Conservation (phyloP, 2,329 filamentous ascomycete species). For the Coleophoma eucalyptorum region DNA sequence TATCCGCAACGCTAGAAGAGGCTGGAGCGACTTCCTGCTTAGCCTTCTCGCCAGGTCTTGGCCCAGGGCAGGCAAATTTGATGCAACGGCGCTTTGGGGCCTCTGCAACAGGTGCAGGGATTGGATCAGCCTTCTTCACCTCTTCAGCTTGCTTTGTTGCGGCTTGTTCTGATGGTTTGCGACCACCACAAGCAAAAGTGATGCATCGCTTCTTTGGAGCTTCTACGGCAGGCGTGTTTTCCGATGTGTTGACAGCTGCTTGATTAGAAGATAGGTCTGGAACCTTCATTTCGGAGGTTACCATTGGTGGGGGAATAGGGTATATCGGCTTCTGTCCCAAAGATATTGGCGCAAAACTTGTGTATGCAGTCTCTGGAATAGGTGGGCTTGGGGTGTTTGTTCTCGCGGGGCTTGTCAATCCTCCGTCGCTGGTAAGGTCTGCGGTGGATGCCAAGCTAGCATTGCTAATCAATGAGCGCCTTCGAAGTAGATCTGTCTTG, state of each 20-base stretch:
- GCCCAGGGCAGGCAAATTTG: constrained; percentile 70
- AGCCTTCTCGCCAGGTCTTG: constrained; percentile 37
- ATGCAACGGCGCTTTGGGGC: constrained; percentile 55
- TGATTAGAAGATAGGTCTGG: constrained; percentile 2
- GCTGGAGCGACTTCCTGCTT: constrained; percentile 1
- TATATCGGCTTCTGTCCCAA: constrained; percentile 14
- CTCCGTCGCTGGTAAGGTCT: constrained; percentile 92
- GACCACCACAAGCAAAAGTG: constrained; percentile 76
- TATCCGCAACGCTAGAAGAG: neutral
- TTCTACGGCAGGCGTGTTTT: constrained; percentile 46
- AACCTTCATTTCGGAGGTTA: constrained; percentile 7
- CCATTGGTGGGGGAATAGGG: constrained; percentile 7
- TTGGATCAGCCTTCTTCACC: constrained; percentile 22
- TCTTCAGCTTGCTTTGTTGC: constrained; percentile 32
- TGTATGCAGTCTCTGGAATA: constrained; percentile 53
- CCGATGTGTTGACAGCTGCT: constrained; percentile 24
- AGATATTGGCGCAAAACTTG: constrained; percentile 28
- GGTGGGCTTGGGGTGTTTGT: constrained; percentile 87
- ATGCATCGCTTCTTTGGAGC: constrained; percentile 83
- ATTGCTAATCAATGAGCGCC: constrained; percentile 68
- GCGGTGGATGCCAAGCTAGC: constrained; percentile 78
- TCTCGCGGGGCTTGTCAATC: constrained; percentile 82
- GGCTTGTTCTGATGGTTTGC: constrained; percentile 38
- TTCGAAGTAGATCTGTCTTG: constrained; percentile 31
- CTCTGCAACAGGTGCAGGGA: constrained; percentile 26